Conservation (phyloP, 345 rosid species). For the Iberis pinnata region DNA sequence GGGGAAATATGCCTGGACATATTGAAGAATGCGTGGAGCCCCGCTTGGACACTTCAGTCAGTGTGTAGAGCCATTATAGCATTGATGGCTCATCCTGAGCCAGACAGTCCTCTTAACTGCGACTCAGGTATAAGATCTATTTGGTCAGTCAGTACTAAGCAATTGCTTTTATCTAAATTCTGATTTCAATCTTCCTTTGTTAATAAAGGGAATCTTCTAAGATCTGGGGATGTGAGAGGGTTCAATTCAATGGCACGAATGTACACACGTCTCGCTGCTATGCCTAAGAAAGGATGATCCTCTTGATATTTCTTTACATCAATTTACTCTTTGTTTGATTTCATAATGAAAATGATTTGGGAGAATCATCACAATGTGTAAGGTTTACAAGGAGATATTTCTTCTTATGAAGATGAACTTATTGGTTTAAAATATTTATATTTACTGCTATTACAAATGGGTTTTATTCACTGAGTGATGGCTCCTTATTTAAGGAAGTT, state of each 20-base stretch:
- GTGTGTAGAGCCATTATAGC: slow-evolving; percentile 98
- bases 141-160: too few relatives aligned
- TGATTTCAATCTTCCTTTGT: background rate
- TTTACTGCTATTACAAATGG: too few relatives aligned
- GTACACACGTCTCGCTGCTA: slow-evolving; percentile 39
- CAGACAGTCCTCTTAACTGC: slow-evolving; percentile 92
- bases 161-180: too few relatives aligned
- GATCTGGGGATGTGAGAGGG: slow-evolving; percentile 81
- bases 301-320: too few relatives aligned
- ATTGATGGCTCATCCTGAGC: slow-evolving; percentile 97
- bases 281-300: slow-evolving; percentile 83
- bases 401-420: too few relatives aligned
- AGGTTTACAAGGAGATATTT: slow-evolving; percentile 14
- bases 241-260: slow-evolving; percentile 49
- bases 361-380: too few relatives aligned
- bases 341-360: slow-evolving; percentile 9
- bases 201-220: slow-evolving; percentile 72
- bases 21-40: slow-evolving; percentile 99
- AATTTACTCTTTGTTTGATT: too few relatives aligned
- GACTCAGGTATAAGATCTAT: slow-evolving; percentile 40
- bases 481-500: slow-evolving; percentile 36
- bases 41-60: slow-evolving; percentile 99
- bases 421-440: slow-evolving; percentile 1
- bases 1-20: slow-evolving; percentile 97
- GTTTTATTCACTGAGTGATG: background rate